Base-by-base conservation (phyloP, 257 asterid species). In the Eustoma russellianum region DNA sequence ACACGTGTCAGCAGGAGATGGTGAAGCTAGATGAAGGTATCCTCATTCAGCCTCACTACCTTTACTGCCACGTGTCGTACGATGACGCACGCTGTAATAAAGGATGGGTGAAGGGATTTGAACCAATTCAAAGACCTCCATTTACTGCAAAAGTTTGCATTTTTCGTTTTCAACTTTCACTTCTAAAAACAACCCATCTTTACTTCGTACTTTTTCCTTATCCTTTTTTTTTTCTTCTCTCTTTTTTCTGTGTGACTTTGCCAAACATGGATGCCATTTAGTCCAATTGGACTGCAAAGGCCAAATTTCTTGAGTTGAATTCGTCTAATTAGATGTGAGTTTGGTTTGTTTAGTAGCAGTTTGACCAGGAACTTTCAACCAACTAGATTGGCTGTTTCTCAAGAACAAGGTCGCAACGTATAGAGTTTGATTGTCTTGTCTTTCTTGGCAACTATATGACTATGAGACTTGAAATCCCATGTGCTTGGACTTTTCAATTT, bases 401-500 rank as follows among this genome's bases (percentile, higher is more conserved):
- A 52, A 18, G 63, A 55, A 65, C 73, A 53, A 68, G 70, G 34
- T 65, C 13, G 40, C 76, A 49, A 45, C 71, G 7, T 9, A 11
- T 8, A 38, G 43, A 38, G 43, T 38, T 38, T 38, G 43, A 7
- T 38, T 38, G 43, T 38, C 43, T 38, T 38, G 9, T 80, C 74
- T 74, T 69, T 16, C 59, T 70, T 68, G 64, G 45, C 49, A 65
- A 41, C 59, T 58, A 28, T 24, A 56, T 35, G 57, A 53, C 48
- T 44, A 5, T 57, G 64, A 7, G 52, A 38, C 46, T 41, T 9
- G 56, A 66, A 65, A 45, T 15, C 24, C n/a, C 63, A 38, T 49
- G 60, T 50, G 66, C 41, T 67, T 65, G 71, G 76, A 68, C 73
- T 63, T 61, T 60, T 68, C 70, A 58, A 60, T 69, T 58, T 70